These are phyloP conservation scores for Santalum album DNA, from an alignment of 164 flowering plant species.

Conservation along the genomic window DNA sequence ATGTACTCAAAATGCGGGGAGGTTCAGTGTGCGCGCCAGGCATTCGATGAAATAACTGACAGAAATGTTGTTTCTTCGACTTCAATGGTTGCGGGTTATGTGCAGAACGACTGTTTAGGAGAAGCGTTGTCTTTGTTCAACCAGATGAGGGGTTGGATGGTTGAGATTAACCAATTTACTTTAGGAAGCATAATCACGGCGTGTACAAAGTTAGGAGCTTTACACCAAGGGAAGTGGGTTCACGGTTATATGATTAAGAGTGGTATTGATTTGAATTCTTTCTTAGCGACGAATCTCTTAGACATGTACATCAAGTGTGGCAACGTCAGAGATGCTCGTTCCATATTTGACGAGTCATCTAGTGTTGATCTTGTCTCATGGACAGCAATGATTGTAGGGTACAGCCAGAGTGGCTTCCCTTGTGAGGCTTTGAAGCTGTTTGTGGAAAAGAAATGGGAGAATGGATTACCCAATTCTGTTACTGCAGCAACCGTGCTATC, in stretches of 20 bases:
- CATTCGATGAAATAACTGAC: too few species aligned
- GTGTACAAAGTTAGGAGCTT: slow-evolving; percentile 47
- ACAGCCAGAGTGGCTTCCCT: slow-evolving; percentile 37
- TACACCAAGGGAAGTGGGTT: slow-evolving; percentile 76
- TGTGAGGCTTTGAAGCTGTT: slow-evolving; percentile 48
- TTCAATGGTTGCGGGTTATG: slow-evolving; percentile 63
- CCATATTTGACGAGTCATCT: slow-evolving; percentile 36
- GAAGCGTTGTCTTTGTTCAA: slow-evolving; percentile 60
- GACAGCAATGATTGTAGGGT: slow-evolving; percentile 86
- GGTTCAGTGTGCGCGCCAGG: slow-evolving; percentile 23
- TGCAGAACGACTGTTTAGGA: slow-evolving; percentile 42
- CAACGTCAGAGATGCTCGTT: slow-evolving; percentile 42
- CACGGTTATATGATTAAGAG: slow-evolving; percentile 60
- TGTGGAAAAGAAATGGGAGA: slow-evolving; percentile 28
- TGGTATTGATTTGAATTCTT: slow-evolving; percentile 31
- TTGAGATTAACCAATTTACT: slow-evolving; percentile 51
- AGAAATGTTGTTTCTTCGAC: slow-evolving; percentile 72
- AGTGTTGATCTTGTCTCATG: slow-evolving; percentile 51
- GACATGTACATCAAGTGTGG: slow-evolving; percentile 72
- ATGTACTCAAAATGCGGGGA: slow-evolving; percentile 63
- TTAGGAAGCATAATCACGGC: slow-evolving; percentile 53
- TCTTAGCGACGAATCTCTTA: too few species aligned
- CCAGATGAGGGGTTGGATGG: slow-evolving; percentile 41
- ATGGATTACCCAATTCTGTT: slow-evolving; percentile 37
- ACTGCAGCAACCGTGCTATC: slow-evolving; percentile 58